Conservation (phyloP, 345 rosid species). For the Bretschneidera sinensis region DNA sequence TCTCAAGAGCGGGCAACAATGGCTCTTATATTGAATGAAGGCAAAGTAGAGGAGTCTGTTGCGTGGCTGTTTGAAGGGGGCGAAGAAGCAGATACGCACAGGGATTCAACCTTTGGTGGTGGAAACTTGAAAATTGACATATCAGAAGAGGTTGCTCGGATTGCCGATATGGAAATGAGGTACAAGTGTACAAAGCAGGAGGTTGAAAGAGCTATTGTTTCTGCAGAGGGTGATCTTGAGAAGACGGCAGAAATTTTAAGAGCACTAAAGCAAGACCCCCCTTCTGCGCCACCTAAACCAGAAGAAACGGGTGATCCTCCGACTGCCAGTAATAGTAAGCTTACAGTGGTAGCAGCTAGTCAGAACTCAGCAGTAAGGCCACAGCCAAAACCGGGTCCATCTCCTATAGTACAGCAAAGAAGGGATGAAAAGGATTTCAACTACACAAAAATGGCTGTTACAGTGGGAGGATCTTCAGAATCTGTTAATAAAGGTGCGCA, state of each 20-base stretch:
- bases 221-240: constrained; percentile 70
- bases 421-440: constrained; percentile 65
- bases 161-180: constrained; percentile 56
- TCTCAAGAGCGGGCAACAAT: constrained; percentile 75
- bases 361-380: constrained; percentile 32
- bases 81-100: constrained; percentile 55
- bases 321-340: constrained; percentile 31
- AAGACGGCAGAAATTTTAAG: constrained; percentile 55
- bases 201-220: constrained; percentile 74
- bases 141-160: constrained; percentile 74
- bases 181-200: constrained; percentile 70
- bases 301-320: constrained; percentile 60
- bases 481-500: constrained; percentile 37
- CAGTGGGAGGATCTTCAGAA: constrained; percentile 31
- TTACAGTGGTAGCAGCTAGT: constrained; percentile 25
- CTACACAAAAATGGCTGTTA: constrained; percentile 41
- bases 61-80: constrained; percentile 74
- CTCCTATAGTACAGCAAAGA: constrained; percentile 38
- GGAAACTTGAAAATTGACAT: constrained; percentile 76
- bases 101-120: constrained; percentile 36
- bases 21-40: constrained; percentile 84
- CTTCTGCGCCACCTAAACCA: constrained; percentile 41
- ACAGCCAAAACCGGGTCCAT: constrained; percentile 28
- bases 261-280: constrained; percentile 43
- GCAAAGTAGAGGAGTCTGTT: constrained; percentile 82